Evolutionary conservation across 805 yeast species (phyloP).

Genomic region (Myxozyma sirexii): DNA sequence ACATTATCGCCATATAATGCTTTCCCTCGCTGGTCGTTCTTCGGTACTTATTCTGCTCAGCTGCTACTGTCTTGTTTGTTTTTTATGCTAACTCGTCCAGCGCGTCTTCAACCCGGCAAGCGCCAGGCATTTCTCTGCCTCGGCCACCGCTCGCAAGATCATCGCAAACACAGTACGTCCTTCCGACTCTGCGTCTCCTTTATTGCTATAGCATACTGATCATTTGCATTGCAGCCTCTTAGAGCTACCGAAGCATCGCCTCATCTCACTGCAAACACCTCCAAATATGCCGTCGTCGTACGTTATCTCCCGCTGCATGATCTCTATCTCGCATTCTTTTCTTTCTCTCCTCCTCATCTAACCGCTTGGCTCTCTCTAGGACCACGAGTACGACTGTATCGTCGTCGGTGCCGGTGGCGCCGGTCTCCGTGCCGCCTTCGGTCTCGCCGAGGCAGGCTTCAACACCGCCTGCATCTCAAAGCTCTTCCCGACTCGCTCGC

Average conservation of each 20-base stretch:
- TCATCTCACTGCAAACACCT: slow-evolving; percentile 48
- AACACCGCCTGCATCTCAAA: slow-evolving; percentile 97
- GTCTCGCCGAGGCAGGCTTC: slow-evolving; percentile 94
- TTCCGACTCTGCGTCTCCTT: not conserved
- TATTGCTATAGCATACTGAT: not conserved
- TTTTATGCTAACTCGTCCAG: not conserved
- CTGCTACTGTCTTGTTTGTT: not conserved
- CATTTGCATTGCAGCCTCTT: slow-evolving; percentile 39
- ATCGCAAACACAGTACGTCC: slow-evolving; percentile 41
- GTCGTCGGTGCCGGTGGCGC: slow-evolving; percentile 99
- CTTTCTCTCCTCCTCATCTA: too few species aligned
- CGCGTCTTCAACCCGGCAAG: slow-evolving; percentile 1
- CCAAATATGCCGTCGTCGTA: slow-evolving; percentile 78
- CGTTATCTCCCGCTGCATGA: slow-evolving; percentile 5
- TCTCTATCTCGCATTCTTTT: too few species aligned
- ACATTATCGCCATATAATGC: slow-evolving; percentile 7
- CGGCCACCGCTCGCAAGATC: slow-evolving; percentile 39
- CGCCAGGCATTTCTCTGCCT: slow-evolving; percentile 38
- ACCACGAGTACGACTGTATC: slow-evolving; percentile 97
- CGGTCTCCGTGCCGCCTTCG: slow-evolving; percentile 97
- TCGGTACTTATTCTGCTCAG: slow-evolving; percentile 10
- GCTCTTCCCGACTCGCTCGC: slow-evolving; percentile 97
- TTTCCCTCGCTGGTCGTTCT: slow-evolving; percentile 23
- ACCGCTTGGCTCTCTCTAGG: slow-evolving; percentile 44
- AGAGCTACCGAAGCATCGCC: slow-evolving; percentile 53